Percentiles rank a stretch among this genome's conserved stretches.
Conservation (phyloP, 345 rosid species). For the Gossypium herbaceum region DNA sequence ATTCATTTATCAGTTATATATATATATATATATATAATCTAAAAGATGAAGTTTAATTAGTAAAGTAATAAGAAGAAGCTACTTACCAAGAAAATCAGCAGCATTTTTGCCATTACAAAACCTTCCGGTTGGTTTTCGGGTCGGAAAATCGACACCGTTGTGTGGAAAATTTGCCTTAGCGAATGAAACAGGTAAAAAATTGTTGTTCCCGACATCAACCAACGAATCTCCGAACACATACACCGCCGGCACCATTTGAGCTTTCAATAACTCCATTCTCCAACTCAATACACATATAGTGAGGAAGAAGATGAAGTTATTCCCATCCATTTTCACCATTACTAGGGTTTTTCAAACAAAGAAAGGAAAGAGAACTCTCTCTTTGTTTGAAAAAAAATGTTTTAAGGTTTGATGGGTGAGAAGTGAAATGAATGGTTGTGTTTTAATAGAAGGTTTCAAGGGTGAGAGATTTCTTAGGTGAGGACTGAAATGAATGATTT, state of each 20-base stretch:
- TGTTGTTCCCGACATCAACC: constrained; percentile 58
- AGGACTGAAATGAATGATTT: neutral
- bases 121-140: constrained; percentile 45
- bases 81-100: constrained; percentile 16
- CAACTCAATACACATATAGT: neutral
- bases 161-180: constrained; percentile 43
- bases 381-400: neutral
- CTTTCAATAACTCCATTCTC: neutral
- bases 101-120: constrained; percentile 52
- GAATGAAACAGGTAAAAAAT: constrained; percentile 27
- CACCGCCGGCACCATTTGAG: constrained; percentile 39
- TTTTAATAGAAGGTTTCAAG: neutral
- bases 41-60: neutral
- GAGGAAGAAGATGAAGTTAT: neutral
- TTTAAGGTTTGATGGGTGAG: neutral
- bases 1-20: no score
- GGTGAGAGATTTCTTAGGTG: neutral
- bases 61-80: no score
- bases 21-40: neutral
- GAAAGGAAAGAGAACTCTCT: neutral
- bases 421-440: neutral
- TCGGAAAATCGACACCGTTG: constrained; percentile 53
- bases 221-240: constrained; percentile 57
- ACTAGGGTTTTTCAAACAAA: neutral
- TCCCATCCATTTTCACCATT: neutral